phyloP scores from a whole-genome alignment of 305 asterid species.

The Fraxinus sp. region DNA sequence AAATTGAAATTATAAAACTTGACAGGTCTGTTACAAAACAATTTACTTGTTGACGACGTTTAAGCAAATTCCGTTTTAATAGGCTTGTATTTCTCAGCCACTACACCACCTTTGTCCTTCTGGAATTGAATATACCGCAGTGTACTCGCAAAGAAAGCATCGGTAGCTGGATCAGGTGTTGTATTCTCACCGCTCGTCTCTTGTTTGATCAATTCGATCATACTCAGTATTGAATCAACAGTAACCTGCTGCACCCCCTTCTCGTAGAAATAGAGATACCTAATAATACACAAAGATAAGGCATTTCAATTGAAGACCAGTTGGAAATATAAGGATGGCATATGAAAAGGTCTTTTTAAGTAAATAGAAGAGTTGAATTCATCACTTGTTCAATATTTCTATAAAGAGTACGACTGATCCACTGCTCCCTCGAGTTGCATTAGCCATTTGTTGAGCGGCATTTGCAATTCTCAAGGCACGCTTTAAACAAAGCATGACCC shows the following conservation, averaged over 20 bases:
- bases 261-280: constrained; percentile 96
- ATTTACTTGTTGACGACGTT: neutral
- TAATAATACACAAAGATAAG: constrained; percentile 26
- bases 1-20: constrained; percentile 14
- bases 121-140: constrained; percentile 85
- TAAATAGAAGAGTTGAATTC: constrained; percentile 16
- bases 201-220: constrained; percentile 73
- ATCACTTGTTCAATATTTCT: constrained; percentile 94
- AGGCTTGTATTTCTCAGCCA: constrained; percentile 79
- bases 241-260: constrained; percentile 82
- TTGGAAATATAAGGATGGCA: constrained; percentile 3
- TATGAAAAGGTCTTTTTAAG: constrained; percentile 8
- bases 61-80: constrained; percentile 41
- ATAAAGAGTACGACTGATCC: constrained; percentile 79
- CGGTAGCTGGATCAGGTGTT: constrained; percentile 66
- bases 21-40: neutral
- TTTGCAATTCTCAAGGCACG: constrained; percentile 96
- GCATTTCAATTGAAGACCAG: neutral
- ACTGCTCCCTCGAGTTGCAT: constrained; percentile 82
- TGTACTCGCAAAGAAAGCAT: constrained; percentile 86
- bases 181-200: constrained; percentile 75
- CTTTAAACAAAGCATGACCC: constrained; percentile 97
- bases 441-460: constrained; percentile 97
- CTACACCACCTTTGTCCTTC: constrained; percentile 97
- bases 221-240: constrained; percentile 75